Evolutionary conservation across 495 filamentous ascomycete genomes (phyloP), one percentile per base, ranked within the genome.

Genomic region (Podospora appendiculata): DNA sequence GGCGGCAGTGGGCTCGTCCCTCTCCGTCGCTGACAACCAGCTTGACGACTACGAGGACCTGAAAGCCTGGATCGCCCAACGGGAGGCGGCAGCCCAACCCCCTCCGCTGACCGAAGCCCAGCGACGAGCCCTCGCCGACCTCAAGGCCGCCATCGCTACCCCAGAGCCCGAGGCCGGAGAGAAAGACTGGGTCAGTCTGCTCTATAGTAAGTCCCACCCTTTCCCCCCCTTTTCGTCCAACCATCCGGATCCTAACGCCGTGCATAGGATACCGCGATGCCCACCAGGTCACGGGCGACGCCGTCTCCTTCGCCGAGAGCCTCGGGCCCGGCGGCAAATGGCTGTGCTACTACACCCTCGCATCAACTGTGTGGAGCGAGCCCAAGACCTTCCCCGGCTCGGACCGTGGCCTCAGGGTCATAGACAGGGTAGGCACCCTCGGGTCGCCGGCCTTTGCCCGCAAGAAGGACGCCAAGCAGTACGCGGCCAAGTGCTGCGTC

Each of bases 401-500:
- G 6, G 51, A 51, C 35, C 55, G 47, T 34, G 65, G 61, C 13
- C 50, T 57, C n/a, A 41, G 57, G 12, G 17, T 46, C 42, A 40
- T 60, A 32, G 48, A 51, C 18, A 41, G 16, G 4, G 41, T 34
- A 16, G 45, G 43, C 14, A 43, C 47, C 16, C 49, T 32, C 9
- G 50, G 8, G 17, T n/a, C 50, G 17, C 60, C 63, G 1, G 46
- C 43, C 3, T 75, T 73, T 47, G 33, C 54, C 19, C 58, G 56
- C 25, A 75, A 74, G 56, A 75, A 70, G 56, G 67, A 73, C 39
- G 72, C 74, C 25, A 74, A 70, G 53, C 55, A 62, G 43, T 75
- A 73, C 53, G 74, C 74, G 1, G 71, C 71, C 34, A 72, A 66
- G 44, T 72, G 62, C 50, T 68, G 68, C 51, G 34, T 69, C 36